A percentile compares a stretch with the other conserved stretches of the same genome.
phyloP scores from a whole-genome alignment of 805 yeast genomes.

The Wickerhamiella nectarea region DNA sequence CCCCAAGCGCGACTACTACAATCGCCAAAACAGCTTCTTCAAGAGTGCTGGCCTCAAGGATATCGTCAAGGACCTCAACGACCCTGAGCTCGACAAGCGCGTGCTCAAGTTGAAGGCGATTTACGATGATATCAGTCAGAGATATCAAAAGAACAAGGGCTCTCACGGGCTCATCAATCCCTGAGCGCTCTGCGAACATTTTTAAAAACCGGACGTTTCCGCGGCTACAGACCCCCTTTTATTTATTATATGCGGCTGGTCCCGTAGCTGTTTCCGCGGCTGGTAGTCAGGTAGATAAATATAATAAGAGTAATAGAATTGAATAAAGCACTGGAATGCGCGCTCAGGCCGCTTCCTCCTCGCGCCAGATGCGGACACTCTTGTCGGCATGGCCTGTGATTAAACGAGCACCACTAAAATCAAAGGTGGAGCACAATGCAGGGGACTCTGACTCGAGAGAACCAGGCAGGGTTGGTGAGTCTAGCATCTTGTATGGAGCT shows the following conservation, averaged over 20 bases:
- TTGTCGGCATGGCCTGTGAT: constrained; percentile 88
- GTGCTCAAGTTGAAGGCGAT: constrained; percentile 6
- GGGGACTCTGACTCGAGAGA: constrained; percentile 53
- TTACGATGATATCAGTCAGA: constrained; percentile 13
- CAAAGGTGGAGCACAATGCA: constrained; percentile 36
- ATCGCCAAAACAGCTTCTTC: constrained; percentile 14
- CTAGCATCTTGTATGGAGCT: constrained; percentile 39
- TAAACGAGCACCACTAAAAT: constrained; percentile 59
- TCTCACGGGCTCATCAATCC: constrained; percentile 2
- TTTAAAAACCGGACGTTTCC: constrained; percentile 6
- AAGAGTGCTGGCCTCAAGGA: constrained; percentile 11
- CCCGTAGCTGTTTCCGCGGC: constrained; percentile 10
- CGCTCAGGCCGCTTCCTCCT: constrained; percentile 16
- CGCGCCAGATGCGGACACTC: constrained; percentile 46
- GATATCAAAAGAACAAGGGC: constrained; percentile 15
- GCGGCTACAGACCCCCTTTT: constrained; percentile 6
- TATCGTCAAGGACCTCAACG: constrained; percentile 6
- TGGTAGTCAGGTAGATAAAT: not conserved
- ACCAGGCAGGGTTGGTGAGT: constrained; percentile 53
- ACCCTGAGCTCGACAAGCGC: constrained; percentile 10
- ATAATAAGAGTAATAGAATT: no score
- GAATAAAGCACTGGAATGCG: no score
- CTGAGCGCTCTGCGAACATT: not conserved
- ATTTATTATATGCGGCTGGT: no score
- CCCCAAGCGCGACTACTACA: constrained; percentile 13